Percentiles rank a stretch among this genome's conserved stretches.
phyloP scores from a whole-genome alignment of 306 rosid species.

The Sesbania bispinosa region DNA sequence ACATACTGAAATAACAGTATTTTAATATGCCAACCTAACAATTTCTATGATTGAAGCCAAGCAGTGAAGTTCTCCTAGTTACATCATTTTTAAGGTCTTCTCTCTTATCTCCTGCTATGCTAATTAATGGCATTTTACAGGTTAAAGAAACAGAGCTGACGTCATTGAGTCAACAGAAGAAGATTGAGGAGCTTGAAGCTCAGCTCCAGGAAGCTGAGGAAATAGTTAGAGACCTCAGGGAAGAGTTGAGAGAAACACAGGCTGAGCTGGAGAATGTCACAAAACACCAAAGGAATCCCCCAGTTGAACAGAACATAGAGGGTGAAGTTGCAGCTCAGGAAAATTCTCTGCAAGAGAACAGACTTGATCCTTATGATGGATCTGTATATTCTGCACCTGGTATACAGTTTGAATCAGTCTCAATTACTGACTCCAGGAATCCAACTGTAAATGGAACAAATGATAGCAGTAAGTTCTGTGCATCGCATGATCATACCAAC shows the following conservation, averaged over 20 bases:
- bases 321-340: slow-evolving; percentile 28
- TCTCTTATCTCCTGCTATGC: slow-evolving; percentile 16
- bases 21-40: neutral
- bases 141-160: slow-evolving; percentile 54
- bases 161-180: slow-evolving; percentile 54
- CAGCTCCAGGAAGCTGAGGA: slow-evolving; percentile 90
- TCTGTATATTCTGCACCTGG: slow-evolving; percentile 20
- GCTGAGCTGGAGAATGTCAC: slow-evolving; percentile 57
- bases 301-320: slow-evolving; percentile 34
- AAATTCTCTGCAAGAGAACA: slow-evolving; percentile 27
- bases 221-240: slow-evolving; percentile 76
- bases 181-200: slow-evolving; percentile 85
- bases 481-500: slow-evolving; percentile 37
- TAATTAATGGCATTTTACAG: slow-evolving; percentile 37
- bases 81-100: neutral
- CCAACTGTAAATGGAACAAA: slow-evolving; percentile 33
- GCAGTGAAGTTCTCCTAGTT: neutral
- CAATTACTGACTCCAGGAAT: slow-evolving; percentile 17
- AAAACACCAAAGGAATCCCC: slow-evolving; percentile 34
- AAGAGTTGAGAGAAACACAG: slow-evolving; percentile 63
- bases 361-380: slow-evolving; percentile 7
- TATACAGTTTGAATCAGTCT: slow-evolving; percentile 33
- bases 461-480: slow-evolving; percentile 30
- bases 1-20: neutral
- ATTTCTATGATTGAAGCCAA: neutral